Evolutionary conservation across 2,329 filamentous ascomycete species (phyloP).

Genomic region (Diaporthe vaccinii): DNA sequence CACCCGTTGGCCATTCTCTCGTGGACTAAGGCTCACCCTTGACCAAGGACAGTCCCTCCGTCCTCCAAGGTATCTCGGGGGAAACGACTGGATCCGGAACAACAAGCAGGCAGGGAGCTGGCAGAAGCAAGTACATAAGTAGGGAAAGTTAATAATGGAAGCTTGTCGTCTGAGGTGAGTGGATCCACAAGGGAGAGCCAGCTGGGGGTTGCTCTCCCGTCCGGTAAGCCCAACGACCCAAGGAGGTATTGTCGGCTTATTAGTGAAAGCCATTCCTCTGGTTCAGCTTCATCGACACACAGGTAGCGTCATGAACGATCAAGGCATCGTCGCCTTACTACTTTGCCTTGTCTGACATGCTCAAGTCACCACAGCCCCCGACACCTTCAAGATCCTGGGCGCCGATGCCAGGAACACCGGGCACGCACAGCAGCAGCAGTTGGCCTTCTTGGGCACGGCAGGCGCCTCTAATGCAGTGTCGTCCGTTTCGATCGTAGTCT

Average conservation of each 20-base stretch:
- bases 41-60: neutral
- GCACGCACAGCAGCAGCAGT: constrained; percentile 5
- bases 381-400: neutral
- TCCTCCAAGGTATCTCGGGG: neutral
- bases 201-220: neutral
- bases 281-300: neutral
- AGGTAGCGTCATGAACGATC: neutral
- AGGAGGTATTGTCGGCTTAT: neutral
- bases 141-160: neutral
- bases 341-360: neutral
- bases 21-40: neutral
- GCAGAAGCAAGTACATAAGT: constrained; percentile 9
- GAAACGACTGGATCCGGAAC: neutral
- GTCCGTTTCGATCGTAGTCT: constrained; percentile 21
- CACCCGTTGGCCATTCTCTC: neutral
- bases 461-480: constrained; percentile 20
- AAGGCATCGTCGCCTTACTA: neutral
- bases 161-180: constrained; percentile 5
- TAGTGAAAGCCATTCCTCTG: neutral
- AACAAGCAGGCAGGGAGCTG: neutral
- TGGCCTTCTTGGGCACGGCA: constrained; percentile 7
- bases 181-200: constrained; percentile 2
- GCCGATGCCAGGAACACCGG: constrained; percentile 10
- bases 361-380: neutral
- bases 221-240: neutral